phyloP scores from a whole-genome alignment of 306 rosid genomes.

The Sicyos baderoa region DNA sequence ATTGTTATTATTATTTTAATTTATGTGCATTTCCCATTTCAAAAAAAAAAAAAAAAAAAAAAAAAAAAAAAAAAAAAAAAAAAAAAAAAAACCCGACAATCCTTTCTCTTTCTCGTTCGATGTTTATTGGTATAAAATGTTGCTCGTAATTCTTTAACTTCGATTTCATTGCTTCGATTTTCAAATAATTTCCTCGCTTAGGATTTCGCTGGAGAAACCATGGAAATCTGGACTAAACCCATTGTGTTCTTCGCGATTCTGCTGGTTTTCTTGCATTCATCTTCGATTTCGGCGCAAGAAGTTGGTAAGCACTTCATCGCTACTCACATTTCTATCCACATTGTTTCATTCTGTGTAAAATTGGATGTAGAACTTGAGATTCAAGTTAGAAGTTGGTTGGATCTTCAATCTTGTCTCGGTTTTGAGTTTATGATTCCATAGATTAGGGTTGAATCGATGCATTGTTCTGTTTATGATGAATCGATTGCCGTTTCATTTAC shows the following conservation, averaged over 20 bases:
- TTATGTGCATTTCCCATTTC: too few relatives aligned
- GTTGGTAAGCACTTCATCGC: background rate
- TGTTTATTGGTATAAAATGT: background rate
- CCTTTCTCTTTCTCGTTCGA: background rate
- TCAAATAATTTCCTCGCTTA: background rate
- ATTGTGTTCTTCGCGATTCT: background rate
- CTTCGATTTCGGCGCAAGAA: constrained; percentile 11
- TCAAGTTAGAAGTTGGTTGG: too few relatives aligned
- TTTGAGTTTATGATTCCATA: background rate
- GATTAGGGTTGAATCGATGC: background rate
- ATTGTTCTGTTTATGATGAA: background rate
- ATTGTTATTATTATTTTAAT: too few relatives aligned
- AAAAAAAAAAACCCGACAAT: too few relatives aligned
- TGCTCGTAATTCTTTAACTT: background rate
- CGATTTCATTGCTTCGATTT: background rate
- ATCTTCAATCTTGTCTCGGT: background rate
- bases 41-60: too few relatives aligned
- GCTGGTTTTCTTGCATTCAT: background rate
- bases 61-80: too few relatives aligned
- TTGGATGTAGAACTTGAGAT: too few relatives aligned
- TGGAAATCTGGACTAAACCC: background rate
- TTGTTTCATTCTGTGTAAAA: background rate
- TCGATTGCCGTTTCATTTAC: background rate
- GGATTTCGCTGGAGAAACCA: background rate
- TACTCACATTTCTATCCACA: background rate